Evolutionary conservation across 352 stramenopile genomes (phyloP).

Genomic region (Blastocystis sp.): DNA sequence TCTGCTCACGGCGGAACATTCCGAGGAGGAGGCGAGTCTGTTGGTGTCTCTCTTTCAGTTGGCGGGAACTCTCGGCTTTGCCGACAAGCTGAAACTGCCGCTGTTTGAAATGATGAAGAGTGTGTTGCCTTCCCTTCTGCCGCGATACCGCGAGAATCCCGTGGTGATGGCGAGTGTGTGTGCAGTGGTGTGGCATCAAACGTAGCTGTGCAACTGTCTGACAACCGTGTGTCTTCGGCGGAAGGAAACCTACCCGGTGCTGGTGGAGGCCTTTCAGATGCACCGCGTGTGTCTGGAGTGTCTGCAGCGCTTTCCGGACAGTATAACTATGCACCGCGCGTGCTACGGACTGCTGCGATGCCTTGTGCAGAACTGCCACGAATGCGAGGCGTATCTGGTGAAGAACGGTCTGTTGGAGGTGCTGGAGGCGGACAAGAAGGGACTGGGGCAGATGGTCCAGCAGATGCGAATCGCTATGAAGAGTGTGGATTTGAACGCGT

Average conservation of each 20-base stretch:
- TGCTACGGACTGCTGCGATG: background rate
- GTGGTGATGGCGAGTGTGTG: background rate
- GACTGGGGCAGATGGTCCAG: background rate
- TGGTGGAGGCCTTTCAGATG: background rate
- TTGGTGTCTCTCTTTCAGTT: too few species aligned
- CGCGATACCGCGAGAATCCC: background rate
- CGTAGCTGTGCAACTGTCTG: background rate
- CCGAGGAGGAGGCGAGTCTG: too few species aligned
- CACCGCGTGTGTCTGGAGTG: conserved; percentile 4
- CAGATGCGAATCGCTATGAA: background rate
- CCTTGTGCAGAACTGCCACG: conserved; percentile 14
- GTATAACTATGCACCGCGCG: background rate
- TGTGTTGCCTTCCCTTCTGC: background rate
- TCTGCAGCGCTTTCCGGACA: background rate
- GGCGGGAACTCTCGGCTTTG: background rate
- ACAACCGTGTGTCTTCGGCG: background rate
- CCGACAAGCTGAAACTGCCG: background rate
- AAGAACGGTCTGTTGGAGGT: conserved; percentile 2
- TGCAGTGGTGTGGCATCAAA: background rate
- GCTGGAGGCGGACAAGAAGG: background rate
- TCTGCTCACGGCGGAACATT: background rate
- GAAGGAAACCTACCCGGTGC: background rate
- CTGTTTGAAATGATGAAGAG: background rate
- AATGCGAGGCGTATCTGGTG: conserved; percentile 14
- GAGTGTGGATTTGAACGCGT: background rate